phyloP scores from a whole-genome alignment of 2,329 filamentous ascomycete genomes.

The Corinectria fuckeliana region DNA sequence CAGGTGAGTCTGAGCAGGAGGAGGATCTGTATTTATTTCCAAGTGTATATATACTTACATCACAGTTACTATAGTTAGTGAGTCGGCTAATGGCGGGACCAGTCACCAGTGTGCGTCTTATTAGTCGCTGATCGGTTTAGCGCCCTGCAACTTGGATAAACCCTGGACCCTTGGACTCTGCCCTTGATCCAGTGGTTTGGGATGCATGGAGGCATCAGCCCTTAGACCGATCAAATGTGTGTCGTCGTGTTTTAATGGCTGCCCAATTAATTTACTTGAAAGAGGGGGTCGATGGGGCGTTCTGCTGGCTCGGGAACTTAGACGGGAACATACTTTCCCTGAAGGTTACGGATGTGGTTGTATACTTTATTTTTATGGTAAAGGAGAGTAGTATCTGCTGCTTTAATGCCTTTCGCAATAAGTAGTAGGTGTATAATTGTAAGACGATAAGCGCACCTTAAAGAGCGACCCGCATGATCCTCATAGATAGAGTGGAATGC shows the following conservation, averaged over 20 bases:
- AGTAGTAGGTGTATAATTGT: constrained; percentile 49
- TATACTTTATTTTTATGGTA: constrained; percentile 43
- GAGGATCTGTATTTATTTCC: no score
- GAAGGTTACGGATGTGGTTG: constrained; percentile 36
- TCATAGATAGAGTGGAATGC: constrained; percentile 38
- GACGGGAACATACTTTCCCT: constrained; percentile 44
- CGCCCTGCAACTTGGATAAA: not conserved
- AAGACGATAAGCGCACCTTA: constrained; percentile 44
- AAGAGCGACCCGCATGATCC: constrained; percentile 44
- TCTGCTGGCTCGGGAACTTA: no score
- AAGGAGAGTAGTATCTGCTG: constrained; percentile 27
- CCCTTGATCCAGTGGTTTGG: no score
- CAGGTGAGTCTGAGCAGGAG: not conserved
- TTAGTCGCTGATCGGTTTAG: not conserved
- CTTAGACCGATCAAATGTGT: no score
- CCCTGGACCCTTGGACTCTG: not conserved
- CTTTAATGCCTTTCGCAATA: constrained; percentile 49
- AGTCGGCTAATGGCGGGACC: no score
- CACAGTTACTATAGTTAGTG: not conserved
- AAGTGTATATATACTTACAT: no score
- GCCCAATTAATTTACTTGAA: no score
- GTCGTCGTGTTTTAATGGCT: no score
- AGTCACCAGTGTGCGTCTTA: no score
- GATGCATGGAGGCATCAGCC: no score
- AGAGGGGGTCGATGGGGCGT: no score